These are phyloP conservation scores for Elsinoe ampelina DNA, from an alignment of 2,329 filamentous ascomycete species.

Conservation along the genomic window DNA sequence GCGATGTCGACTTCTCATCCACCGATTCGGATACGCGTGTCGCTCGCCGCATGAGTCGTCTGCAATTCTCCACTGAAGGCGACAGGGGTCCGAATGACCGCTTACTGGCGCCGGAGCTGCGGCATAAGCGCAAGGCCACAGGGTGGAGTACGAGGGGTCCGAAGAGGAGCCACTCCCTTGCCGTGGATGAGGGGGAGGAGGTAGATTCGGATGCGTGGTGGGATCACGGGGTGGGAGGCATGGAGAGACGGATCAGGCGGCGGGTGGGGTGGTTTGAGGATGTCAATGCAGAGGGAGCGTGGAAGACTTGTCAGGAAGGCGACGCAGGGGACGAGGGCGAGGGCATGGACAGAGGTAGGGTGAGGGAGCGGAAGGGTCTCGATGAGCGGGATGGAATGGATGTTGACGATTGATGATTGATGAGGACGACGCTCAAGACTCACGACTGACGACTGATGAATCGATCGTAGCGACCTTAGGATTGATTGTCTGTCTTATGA, in stretches of 20 bases:
- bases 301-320: too few species aligned
- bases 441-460: too few species aligned
- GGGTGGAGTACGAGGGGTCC: slow-evolving; percentile 13
- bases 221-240: neutral
- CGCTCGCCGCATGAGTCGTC: neutral
- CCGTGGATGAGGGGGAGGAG: neutral
- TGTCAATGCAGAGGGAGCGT: neutral
- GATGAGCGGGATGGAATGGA: neutral
- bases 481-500: too few species aligned
- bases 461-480: too few species aligned
- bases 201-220: neutral
- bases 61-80: neutral
- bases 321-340: neutral
- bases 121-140: neutral
- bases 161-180: slow-evolving; percentile 14
- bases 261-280: neutral
- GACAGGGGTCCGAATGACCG: neutral
- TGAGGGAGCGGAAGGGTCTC: neutral
- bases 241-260: neutral
- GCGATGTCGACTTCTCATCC: neutral
- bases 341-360: neutral
- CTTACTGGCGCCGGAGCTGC: neutral
- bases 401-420: slow-evolving; percentile 1
- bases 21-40: neutral
- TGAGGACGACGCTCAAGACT: too few species aligned